Conservation (phyloP, 2,329 filamentous ascomycete species). For the Coniochaeta sp. region DNA sequence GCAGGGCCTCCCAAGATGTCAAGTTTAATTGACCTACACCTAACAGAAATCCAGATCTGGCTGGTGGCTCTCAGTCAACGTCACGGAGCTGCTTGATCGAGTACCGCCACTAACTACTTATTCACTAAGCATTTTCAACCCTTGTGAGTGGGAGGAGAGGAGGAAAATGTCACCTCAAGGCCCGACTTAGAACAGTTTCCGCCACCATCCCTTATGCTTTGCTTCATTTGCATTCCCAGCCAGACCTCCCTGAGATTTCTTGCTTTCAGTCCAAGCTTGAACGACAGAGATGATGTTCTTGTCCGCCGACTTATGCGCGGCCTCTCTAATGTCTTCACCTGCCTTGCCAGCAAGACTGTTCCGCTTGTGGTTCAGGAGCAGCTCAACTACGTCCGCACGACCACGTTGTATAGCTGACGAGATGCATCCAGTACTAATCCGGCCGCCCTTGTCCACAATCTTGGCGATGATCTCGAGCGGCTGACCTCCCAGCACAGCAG, state of each 20-base stretch:
- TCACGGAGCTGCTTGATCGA: no score
- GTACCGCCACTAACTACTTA: no score
- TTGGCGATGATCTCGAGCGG: not conserved
- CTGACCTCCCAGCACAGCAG: not conserved
- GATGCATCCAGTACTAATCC: not conserved
- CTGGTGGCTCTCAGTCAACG: not conserved
- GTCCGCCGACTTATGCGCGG: not conserved
- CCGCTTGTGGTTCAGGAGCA: not conserved
- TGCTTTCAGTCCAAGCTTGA: not conserved
- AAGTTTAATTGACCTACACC: not conserved
- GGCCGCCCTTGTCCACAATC: not conserved
- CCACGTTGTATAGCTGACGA: not conserved
- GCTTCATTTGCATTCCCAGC: not conserved
- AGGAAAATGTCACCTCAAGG: not conserved
- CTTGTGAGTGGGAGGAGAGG: no score
- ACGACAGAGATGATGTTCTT: not conserved
- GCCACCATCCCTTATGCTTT: not conserved
- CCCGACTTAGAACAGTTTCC: not conserved
- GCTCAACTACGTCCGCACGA: not conserved
- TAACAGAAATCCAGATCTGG: constrained; percentile 3
- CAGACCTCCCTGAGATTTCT: not conserved
- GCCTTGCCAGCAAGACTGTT: not conserved
- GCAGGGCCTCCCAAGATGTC: not conserved
- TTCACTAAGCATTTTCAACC: no score
- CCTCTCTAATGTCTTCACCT: not conserved